Evolutionary conservation across 139 green algal species (phyloP).

Genomic region (Chlorella ohadii): DNA sequence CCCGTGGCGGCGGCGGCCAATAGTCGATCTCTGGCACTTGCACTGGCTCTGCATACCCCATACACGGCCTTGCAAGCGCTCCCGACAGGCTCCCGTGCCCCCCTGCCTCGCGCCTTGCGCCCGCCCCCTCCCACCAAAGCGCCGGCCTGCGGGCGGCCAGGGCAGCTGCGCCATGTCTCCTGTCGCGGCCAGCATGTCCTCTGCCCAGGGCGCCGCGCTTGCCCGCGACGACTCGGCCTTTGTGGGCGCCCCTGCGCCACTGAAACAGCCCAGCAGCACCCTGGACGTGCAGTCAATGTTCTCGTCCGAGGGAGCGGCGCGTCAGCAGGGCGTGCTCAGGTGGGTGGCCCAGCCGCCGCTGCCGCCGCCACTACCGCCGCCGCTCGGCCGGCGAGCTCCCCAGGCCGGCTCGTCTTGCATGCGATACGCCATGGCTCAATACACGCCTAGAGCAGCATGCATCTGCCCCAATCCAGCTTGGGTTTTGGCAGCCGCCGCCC

Average conservation of each 20-base stretch:
- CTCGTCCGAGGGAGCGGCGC: neutral
- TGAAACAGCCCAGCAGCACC: neutral
- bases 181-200: neutral
- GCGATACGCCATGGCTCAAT: too few relatives aligned
- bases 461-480: neutral
- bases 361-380: neutral
- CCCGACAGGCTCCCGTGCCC: too few relatives aligned
- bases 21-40: too few relatives aligned
- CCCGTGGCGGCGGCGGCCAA: too few relatives aligned
- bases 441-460: too few relatives aligned
- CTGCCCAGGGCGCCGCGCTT: neutral
- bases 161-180: neutral
- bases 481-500: neutral
- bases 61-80: too few relatives aligned
- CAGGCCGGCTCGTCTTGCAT: too few relatives aligned
- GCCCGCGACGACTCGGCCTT: too few relatives aligned
- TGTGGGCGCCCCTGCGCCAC: neutral
- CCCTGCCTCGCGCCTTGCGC: too few relatives aligned
- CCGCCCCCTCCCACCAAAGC: too few relatives aligned
- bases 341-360: neutral
- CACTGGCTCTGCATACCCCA: too few relatives aligned
- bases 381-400: neutral
- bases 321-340: slow-evolving; percentile 36
- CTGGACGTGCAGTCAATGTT: neutral
- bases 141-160: too few relatives aligned